Evolutionary conservation across 495 filamentous ascomycete genomes (phyloP), one percentile per base, ranked within the genome.

Genomic region (Rhypophila decipiens): DNA sequence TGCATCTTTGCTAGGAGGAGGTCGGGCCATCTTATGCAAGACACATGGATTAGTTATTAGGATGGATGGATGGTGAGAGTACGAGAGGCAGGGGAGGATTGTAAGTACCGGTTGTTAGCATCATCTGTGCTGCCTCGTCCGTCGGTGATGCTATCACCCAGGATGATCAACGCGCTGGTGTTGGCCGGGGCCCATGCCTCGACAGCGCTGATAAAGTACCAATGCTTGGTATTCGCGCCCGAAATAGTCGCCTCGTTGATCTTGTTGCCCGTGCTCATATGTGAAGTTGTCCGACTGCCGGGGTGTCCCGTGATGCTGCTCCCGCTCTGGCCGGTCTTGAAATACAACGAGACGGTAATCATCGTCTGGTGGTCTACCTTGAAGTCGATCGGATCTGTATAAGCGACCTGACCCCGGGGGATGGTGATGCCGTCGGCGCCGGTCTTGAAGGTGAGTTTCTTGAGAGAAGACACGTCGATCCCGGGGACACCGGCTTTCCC

Each of bases 61-160:
- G 29, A 13, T 5, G 2, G 29, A n/a, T 11, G 12, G 18, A 20
- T n/a, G 2, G 12, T 48, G 19, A 35, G 34, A n/a, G 24, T n/a
- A 12, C 13, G 41, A 24, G 29, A 39, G 29, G 19, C 11, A 13
- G 61, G 42, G 34, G 29, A 17, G 24, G 5, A n/a, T n/a, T n/a
- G n/a, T n/a, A 38, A 57, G 42, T 63, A 82, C 75, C 82, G 77
- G 51, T 84, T 76, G 51, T 89, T 85, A 11, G 56, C 61, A 54
- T 89, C 77, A 21, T 78, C 79, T 29, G 67, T 74, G 59, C 79
- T 84, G 23, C 78, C 78, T 2, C 81, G 71, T 0, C 85, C 85
- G 53, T 88, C 85, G 4, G 84, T 87, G 53, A 89, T 87, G 52
- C 80, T 84, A 57, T 89, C 85, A 4, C 85, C 84, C 4, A 89